Base-by-base conservation (phyloP, 345 rosid species). In the Orychophragmus violaceus region DNA sequence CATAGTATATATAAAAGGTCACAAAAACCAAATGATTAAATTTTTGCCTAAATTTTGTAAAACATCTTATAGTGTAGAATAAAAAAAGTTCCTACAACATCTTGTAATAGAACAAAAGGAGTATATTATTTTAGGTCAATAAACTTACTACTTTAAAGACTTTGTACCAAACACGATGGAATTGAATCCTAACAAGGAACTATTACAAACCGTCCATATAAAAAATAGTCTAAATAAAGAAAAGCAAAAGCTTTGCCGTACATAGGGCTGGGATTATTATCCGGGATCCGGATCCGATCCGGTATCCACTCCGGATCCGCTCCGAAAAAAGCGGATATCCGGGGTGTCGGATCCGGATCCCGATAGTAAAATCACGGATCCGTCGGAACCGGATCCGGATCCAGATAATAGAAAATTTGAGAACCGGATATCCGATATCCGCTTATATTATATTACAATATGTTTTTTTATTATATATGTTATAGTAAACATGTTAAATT, bases 171-270 rank as follows among this genome's bases (percentile, higher is more conserved):
- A 62, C 69, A 53, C 49, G 69, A 71, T 33, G 29, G 22, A 53
- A 62, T 32, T 39, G 69, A 71, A 54, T 54, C 58, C 69, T 55
- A 44, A 71, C 57, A 71, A 45, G 63, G 41, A 33, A 42, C 35
- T 32, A 44, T 71, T 54, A 11, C 64, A 54, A 44, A 71, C 75
- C 69, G 75, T 71, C 69, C 69, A 71, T 55, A 41, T 54, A 12
- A 12, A 7, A 42, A 42, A 44, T 12, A 23, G 48, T 53, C 27
- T 32, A 44, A 62, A 62, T 53, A 27, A 62, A 35, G 37, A 32
- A 71, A 70, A 70, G 17, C 56, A 70, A 53, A 53, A 62, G 24
- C 30, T 54, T 45, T 64, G 19, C 5, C 27, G 37, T 45, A 68
- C 45, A 37, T n/a, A n/a, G n/a, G n/a, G n/a, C n/a, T n/a, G n/a